Evolutionary conservation across 2,329 filamentous ascomycete genomes (phyloP).

Genomic region (Fusarium avenaceum): DNA sequence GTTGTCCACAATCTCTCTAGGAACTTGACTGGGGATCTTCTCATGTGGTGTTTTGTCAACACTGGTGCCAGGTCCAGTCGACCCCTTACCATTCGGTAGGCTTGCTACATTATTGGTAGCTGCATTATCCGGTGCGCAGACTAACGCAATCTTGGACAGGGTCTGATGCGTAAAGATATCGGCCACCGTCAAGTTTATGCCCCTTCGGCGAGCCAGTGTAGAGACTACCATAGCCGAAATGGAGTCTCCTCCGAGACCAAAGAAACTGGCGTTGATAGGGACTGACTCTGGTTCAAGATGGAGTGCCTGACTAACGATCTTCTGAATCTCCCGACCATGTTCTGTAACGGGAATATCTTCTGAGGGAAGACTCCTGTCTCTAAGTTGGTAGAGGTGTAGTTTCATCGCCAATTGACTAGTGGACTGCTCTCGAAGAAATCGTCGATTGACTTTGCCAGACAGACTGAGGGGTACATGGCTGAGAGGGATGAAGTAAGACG

Average conservation of each 20-base stretch:
- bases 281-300: not conserved
- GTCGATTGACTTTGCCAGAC: constrained; percentile 8
- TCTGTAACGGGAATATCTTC: not conserved
- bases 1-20: not conserved
- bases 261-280: constrained; percentile 9
- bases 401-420: not conserved
- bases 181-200: not conserved
- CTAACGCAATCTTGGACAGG: not conserved
- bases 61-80: rapidly evolving
- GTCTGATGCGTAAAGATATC: constrained; percentile 2
- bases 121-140: not conserved
- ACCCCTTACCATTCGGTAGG: rapidly evolving
- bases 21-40: not conserved
- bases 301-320: not conserved
- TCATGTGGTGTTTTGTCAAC: not conserved
- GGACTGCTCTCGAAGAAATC: not conserved
- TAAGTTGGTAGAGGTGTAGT: not conserved
- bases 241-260: constrained; percentile 10
- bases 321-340: not conserved
- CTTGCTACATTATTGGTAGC: rapidly evolving
- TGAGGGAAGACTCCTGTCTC: not conserved
- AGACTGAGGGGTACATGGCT: not conserved
- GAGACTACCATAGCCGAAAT: constrained; percentile 13
- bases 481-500: constrained; percentile 1
- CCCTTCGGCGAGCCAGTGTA: not conserved